phyloP scores from a whole-genome alignment of 805 yeast species.

The Zygotorulaspora sp. region DNA sequence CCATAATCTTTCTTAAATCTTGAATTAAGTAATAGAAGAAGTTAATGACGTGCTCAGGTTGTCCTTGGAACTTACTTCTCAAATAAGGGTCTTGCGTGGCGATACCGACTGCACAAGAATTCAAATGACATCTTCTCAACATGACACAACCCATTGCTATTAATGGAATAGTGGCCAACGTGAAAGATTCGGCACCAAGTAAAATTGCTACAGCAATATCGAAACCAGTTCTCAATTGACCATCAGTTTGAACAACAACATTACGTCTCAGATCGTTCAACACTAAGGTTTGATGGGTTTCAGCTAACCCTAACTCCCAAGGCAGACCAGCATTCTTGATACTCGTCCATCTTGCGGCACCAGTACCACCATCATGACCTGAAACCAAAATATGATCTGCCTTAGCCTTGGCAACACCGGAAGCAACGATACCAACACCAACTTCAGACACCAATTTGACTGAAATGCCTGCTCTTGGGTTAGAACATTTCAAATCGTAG shows the following conservation, averaged over 20 bases:
- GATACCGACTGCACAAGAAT: slow-evolving; percentile 96
- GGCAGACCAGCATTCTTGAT: slow-evolving; percentile 97
- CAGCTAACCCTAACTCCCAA: slow-evolving; percentile 98
- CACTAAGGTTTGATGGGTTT: slow-evolving; percentile 95
- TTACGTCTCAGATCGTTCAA: slow-evolving; percentile 94
- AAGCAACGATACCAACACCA: slow-evolving; percentile 98
- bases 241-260: slow-evolving; percentile 96
- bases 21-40: slow-evolving; percentile 93
- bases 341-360: slow-evolving; percentile 98
- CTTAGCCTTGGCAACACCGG: slow-evolving; percentile 98
- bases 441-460: slow-evolving; percentile 96
- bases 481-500: slow-evolving; percentile 93
- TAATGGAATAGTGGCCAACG: slow-evolving; percentile 94
- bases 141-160: slow-evolving; percentile 97
- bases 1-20: slow-evolving; percentile 90
- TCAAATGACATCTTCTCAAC: slow-evolving; percentile 91
- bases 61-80: slow-evolving; percentile 88
- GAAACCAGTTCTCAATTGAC: slow-evolving; percentile 94
- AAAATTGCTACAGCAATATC: slow-evolving; percentile 95
- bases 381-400: slow-evolving; percentile 94
- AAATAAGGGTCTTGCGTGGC: slow-evolving; percentile 97
- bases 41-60: slow-evolving; percentile 97
- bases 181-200: slow-evolving; percentile 98
- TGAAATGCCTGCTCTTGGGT: slow-evolving; percentile 95
- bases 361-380: slow-evolving; percentile 99